These are phyloP conservation scores for Pestalotiopsis sp. DNA, from an alignment of 2,329 filamentous ascomycete species.

Conservation along the genomic window DNA sequence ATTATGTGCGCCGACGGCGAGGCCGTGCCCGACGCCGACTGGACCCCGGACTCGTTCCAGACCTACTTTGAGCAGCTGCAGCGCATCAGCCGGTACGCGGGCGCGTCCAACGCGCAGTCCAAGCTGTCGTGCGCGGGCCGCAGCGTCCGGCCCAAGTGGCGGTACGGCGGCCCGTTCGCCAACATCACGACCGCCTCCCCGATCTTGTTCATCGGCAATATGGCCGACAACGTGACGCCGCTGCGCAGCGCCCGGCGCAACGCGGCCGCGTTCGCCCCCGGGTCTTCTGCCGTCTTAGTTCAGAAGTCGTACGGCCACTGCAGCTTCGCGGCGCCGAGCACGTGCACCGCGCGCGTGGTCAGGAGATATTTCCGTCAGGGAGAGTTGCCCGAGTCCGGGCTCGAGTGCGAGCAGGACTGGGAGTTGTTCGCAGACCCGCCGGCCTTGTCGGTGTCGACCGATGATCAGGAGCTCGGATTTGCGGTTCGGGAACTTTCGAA, in stretches of 20 bases:
- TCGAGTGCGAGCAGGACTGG: slow-evolving; percentile 13
- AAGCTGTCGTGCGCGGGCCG: slow-evolving; percentile 37
- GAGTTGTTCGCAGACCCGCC: slow-evolving; percentile 12
- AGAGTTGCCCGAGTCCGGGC: slow-evolving; percentile 19
- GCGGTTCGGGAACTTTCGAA: slow-evolving; percentile 17
- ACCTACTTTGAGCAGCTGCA: slow-evolving; percentile 29
- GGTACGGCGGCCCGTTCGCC: slow-evolving; percentile 18
- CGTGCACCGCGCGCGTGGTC: slow-evolving; percentile 24
- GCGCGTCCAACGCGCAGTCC: slow-evolving; percentile 44
- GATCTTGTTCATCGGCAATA: slow-evolving; percentile 52
- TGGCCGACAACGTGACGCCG: slow-evolving; percentile 54
- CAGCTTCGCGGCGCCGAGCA: slow-evolving; percentile 22
- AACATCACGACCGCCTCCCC: slow-evolving; percentile 40
- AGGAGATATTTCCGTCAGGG: slow-evolving; percentile 23
- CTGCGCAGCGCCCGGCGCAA: slow-evolving; percentile 12
- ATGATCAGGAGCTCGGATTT: slow-evolving; percentile 14
- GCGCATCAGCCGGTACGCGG: slow-evolving; percentile 42
- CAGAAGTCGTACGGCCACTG: slow-evolving; percentile 17
- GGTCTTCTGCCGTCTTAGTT: slow-evolving; percentile 14
- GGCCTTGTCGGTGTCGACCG: background rate
- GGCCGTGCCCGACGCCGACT: background rate
- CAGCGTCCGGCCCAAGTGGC: slow-evolving; percentile 32
- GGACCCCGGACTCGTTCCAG: slow-evolving; percentile 27
- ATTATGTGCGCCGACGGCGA: slow-evolving; percentile 48
- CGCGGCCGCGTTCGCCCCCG: slow-evolving; percentile 12